These are phyloP conservation scores for Pseudophaeomoniella oleicola DNA, from an alignment of 2,329 filamentous ascomycete genomes.

Conservation along the genomic window DNA sequence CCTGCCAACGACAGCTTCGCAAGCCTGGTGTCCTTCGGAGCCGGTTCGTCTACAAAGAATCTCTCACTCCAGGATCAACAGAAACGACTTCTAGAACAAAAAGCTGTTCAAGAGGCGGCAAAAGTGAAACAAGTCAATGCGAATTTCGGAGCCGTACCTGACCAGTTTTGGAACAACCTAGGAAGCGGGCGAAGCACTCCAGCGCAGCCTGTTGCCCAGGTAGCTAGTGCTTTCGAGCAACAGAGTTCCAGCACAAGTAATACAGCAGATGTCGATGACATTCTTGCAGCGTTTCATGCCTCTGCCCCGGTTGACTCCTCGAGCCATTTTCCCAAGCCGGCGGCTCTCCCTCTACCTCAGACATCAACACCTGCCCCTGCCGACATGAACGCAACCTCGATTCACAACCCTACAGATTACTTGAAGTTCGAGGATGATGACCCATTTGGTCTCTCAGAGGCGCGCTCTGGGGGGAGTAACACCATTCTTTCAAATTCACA, in stretches of 20 bases:
- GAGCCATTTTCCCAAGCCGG: conserved; percentile 40
- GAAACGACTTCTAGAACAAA: conserved; percentile 61
- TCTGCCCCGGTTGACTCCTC: conserved; percentile 44
- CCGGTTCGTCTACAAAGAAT: conserved; percentile 38
- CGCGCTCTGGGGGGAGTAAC: conserved; percentile 40
- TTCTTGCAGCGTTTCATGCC: conserved; percentile 47
- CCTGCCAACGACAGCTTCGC: conserved; percentile 40
- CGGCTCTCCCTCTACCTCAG: not conserved
- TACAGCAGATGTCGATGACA: conserved; percentile 37
- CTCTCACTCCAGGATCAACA: conserved; percentile 53
- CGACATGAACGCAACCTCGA: conserved; percentile 7
- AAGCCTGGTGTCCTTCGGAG: conserved; percentile 47
- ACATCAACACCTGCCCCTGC: conserved; percentile 18
- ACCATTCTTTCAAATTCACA: conserved; percentile 25
- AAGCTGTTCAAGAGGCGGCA: conserved; percentile 59
- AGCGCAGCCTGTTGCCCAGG: conserved; percentile 14
- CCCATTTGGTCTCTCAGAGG: conserved; percentile 64
- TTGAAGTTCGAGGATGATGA: conserved; percentile 52
- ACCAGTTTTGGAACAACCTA: conserved; percentile 61
- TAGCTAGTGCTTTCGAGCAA: not conserved
- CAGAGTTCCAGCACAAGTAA: conserved; percentile 1
- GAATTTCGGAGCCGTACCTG: conserved; percentile 55
- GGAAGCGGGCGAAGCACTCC: conserved; percentile 39
- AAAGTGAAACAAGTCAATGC: conserved; percentile 55
- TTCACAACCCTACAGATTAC: conserved; percentile 13